Evolutionary conservation across 805 yeast genomes (phyloP), one percentile per base, ranked within the genome.

Genomic region (Nakazawaea ernobii): DNA sequence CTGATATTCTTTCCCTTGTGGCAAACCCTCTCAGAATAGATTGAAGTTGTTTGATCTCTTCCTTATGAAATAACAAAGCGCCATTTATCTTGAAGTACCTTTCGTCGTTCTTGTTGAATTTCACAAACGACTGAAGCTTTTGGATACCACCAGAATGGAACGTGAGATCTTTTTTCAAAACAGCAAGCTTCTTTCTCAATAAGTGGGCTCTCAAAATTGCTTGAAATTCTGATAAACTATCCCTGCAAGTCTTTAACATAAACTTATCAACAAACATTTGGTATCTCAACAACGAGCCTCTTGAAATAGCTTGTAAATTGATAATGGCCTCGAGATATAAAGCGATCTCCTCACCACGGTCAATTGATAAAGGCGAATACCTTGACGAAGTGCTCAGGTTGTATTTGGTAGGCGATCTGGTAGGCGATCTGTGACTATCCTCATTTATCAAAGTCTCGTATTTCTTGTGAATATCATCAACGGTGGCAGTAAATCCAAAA

Each of bases 221-320:
- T 55, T 79, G 80, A 17, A 84, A 63, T 8, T 58, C 60, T 2
- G 73, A 61, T 20, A 84, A 58, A 20, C 76, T 78, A 10, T 73
- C 75, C 6, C 71, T 72, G 54, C 77, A 79, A 1, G 86, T 74
- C 49, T 73, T 76, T 28, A 86, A 59, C 69, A 85, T 73, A 50
- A 82, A 82, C 49, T 72, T 73, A 53, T 77, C 76, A 32, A 86
- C 84, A 60, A 80, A 81, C 67, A 82, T 68, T 17, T 67, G 66
- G 59, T 82, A 86, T 45, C 96, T 73, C 47, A 77, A 67, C 36
- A 79, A 69, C 0, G 86, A 80, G 15, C 94, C 95, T 53, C 88
- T 70, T 14, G 86, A 74, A 24, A 81, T 64, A 0, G 94, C 78
- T 60, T 90, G 96, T 14, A 90, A 66, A 47, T 65, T 68, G 35